Base-by-base conservation (phyloP, 352 stramenopile species). In the Pythium grandisporangium region DNA sequence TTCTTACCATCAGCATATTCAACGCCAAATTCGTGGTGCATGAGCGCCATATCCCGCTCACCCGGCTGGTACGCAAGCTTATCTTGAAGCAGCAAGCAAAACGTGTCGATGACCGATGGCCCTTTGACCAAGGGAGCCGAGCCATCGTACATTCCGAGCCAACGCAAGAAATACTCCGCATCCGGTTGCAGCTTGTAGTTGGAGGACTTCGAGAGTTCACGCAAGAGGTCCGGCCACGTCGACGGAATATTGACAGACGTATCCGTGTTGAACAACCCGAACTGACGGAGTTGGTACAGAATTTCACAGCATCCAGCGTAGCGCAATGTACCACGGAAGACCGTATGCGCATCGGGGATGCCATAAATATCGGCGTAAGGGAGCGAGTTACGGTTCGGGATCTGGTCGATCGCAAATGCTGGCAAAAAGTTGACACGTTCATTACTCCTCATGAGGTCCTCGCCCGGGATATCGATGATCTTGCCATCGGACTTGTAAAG, bases 11-110 rank as follows among this genome's bases (percentile, higher is more conserved):
- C 75, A 29, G 67, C 53, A 41, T 83, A 87, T 35, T 87, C 66
- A 20, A 92, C 63, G 11, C 77, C 78, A 29, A 96, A 93, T 30
- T 88, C 79, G 73, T 96, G 84, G 51, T 95, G 83, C 84, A 96
- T 96, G 55, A 95, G 80, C 26, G 93, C 87, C 90, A 98, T 97
- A 45, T 98, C 93, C n/a, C 85, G 81, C 61, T 98, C 93, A 34
- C 71, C 70, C 8, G 81, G 76, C 42, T 82, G 64, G 60, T 95
- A 97, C 16, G 75, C 66, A 7, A 98, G 66, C 56, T 95, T 93
- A 16, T 92, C 63, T 48, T 97, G 82, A 33, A 98, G 58, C 6
- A 96, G 38, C 6, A 58, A 50, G 39, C 78, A 94, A 52, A 96
- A 92, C 14, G 79, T 81, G 38, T 95, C 85, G 38, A 95, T 73